Evolutionary conservation across 306 rosid genomes (phyloP).

Genomic region (Crotalaria pallida): DNA sequence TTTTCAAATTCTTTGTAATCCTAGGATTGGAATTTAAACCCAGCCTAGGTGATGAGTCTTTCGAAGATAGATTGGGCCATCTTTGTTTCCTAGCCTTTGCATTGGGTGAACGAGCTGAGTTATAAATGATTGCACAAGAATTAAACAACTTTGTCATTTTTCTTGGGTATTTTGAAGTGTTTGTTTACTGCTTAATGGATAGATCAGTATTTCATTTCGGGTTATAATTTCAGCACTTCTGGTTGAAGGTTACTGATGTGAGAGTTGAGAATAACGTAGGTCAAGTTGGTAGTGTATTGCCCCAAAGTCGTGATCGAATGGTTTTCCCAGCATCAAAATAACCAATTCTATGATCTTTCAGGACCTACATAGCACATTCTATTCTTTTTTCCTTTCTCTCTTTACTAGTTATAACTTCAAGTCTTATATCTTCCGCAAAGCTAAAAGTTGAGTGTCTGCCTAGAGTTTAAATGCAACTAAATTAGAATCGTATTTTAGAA

Average conservation of each 20-base stretch:
- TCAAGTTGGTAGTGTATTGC: background rate
- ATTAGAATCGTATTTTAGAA: background rate
- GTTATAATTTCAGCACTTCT: background rate
- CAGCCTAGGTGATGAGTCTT: slow-evolving; percentile 7
- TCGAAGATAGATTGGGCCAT: background rate
- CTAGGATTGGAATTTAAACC: background rate
- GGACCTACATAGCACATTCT: background rate
- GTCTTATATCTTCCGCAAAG: background rate
- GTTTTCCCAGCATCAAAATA: background rate
- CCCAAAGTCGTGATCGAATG: background rate
- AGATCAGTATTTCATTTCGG: background rate
- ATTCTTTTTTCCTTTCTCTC: background rate
- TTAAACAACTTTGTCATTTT: background rate
- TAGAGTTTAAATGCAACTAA: background rate
- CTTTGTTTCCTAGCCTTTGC: slow-evolving; percentile 3
- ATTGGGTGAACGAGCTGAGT: background rate
- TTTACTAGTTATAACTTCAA: background rate
- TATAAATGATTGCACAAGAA: background rate
- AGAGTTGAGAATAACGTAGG: slow-evolving; percentile 15
- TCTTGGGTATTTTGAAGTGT: background rate
- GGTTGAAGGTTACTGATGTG: background rate
- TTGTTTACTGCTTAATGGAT: background rate
- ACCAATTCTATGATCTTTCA: background rate
- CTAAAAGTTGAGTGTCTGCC: background rate
- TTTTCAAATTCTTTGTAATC: slow-evolving; percentile 5